phyloP scores from a whole-genome alignment of 257 asterid genomes.

The Rauvolfia tetraphylla region DNA sequence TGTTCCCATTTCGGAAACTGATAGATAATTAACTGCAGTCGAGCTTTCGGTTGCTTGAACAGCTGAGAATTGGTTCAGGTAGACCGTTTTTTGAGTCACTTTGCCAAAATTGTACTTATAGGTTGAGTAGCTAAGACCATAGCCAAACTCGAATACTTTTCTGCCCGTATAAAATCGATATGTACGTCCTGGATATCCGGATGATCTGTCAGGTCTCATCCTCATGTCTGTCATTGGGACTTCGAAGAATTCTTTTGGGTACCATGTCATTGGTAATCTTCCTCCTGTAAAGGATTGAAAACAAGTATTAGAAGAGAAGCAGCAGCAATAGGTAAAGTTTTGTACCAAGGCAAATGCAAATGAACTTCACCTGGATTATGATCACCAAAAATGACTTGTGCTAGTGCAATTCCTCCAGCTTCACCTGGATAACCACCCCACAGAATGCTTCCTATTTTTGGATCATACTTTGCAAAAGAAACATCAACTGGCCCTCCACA shows the following conservation, averaged over 20 bases:
- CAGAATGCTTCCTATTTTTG: slow-evolving; percentile 61
- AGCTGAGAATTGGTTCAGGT: slow-evolving; percentile 27
- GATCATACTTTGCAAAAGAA: slow-evolving; percentile 51
- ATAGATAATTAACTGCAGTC: slow-evolving; percentile 24
- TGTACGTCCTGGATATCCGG: slow-evolving; percentile 74
- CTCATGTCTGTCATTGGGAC: slow-evolving; percentile 92
- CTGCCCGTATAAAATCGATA: slow-evolving; percentile 69
- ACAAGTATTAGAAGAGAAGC: not conserved
- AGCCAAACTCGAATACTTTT: slow-evolving; percentile 63
- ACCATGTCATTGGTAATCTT: slow-evolving; percentile 78
- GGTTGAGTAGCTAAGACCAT: slow-evolving; percentile 75
- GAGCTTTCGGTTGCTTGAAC: slow-evolving; percentile 12
- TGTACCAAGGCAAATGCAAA: not conserved
- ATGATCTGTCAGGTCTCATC: slow-evolving; percentile 60
- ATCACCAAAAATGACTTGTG: slow-evolving; percentile 67
- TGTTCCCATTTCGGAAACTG: slow-evolving; percentile 39
- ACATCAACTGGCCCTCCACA: slow-evolving; percentile 77
- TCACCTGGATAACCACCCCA: slow-evolving; percentile 96
- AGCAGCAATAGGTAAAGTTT: not conserved
- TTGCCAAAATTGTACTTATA: slow-evolving; percentile 41
- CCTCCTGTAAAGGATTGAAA: slow-evolving; percentile 48
- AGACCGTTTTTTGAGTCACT: slow-evolving; percentile 50
- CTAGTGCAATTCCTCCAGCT: slow-evolving; percentile 77
- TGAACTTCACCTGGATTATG: slow-evolving; percentile 66
- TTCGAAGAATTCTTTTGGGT: slow-evolving; percentile 53